These are phyloP conservation scores for Russula lepida DNA, from an alignment of 768 basidiomycete genomes.

Conservation along the genomic window DNA sequence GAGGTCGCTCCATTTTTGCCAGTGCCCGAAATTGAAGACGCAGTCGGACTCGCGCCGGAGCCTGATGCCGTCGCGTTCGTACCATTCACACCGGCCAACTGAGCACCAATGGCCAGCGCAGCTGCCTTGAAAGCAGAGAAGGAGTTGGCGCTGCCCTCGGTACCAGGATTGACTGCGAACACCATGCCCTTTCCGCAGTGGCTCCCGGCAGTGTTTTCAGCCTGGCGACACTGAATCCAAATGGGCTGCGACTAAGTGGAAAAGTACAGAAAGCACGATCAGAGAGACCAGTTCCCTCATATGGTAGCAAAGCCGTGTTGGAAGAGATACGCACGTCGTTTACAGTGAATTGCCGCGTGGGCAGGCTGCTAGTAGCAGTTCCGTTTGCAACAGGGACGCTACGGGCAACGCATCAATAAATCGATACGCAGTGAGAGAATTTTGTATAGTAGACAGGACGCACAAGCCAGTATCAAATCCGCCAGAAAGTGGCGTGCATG, in stretches of 20 bases:
- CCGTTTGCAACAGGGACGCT: slow-evolving; percentile 24
- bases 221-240: slow-evolving; percentile 26
- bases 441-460: no score
- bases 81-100: not conserved
- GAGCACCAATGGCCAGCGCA: slow-evolving; percentile 2
- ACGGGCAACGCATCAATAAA: not conserved
- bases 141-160: not conserved
- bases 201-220: slow-evolving; percentile 1
- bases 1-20: not conserved
- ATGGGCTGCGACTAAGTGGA: slow-evolving; percentile 19
- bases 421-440: not conserved
- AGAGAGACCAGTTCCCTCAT: not conserved
- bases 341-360: slow-evolving; percentile 21
- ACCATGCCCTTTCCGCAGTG: slow-evolving; percentile 27
- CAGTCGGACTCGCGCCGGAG: not conserved
- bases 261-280: not conserved
- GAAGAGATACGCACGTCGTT: slow-evolving; percentile 18
- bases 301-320: not conserved
- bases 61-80: not conserved
- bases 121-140: not conserved
- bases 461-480: slow-evolving; percentile 29
- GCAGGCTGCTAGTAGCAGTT: slow-evolving; percentile 4
- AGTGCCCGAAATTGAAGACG: not conserved
- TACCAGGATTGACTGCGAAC: slow-evolving; percentile 25
- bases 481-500: slow-evolving; percentile 21